Base-by-base conservation (phyloP, 352 stramenopile species). In the Phytophthora pisi region DNA sequence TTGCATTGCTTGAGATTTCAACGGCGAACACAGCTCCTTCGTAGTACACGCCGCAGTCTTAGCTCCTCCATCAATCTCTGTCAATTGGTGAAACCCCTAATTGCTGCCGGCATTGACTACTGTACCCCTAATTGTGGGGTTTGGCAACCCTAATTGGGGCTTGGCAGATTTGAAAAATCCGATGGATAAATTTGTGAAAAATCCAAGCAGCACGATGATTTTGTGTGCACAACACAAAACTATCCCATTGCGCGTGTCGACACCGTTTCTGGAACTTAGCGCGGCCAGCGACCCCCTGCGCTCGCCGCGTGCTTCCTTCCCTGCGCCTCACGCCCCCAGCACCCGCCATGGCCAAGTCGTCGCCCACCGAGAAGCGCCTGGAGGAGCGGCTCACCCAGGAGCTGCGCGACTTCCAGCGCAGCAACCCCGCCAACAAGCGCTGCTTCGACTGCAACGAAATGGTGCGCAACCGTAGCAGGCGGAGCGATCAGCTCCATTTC, bases 361-460 rank as follows among this genome's bases (percentile, higher is more conserved):
- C 79, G 11, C 61, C 79, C 11, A 85, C 88, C 51, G 83, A 93
- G 59, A 95, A 96, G 79, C 81, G 75, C 30, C 79, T 88, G 62
- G 89, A 96, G 61, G 87, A 96, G 63, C 81, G 81, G 15, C 82
- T 88, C 61, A 84, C 95, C 58, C 92, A 95, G 57, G 82, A 93
- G 57, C 77, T 96, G 61, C 89, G 89, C 55, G 87, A 94, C 45
- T 96, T 96, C 70, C 89, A 96, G 77, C 87, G 88, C 68, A 74
- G 75, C 18, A 86, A 64, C 24, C 72, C 80, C 13, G 46, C 77
- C 54, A 96, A 96, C 59, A 89, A 89, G 46, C 82, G 84, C 38
- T 96, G 89, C 82, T 96, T 96, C 71, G 86, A 96, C 76, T 96
- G 89, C 86, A 95, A 95, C 63, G 89, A 96, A 57, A 96, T 96